phyloP scores from a whole-genome alignment of 352 stramenopile genomes.

The Salisapilia sapeloensis region DNA sequence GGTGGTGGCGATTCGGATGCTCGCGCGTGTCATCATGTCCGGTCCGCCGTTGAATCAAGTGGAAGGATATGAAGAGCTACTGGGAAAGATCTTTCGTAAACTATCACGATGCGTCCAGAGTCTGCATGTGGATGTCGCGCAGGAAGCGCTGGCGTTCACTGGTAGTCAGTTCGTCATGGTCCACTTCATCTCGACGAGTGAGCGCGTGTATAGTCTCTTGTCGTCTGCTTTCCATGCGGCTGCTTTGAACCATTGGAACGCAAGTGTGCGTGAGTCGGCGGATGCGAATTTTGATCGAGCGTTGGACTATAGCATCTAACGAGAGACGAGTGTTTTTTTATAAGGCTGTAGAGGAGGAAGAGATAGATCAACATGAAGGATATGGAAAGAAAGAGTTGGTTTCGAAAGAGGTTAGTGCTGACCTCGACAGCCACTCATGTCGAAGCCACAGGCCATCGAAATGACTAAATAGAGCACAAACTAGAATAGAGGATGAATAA shows the following conservation, averaged over 20 bases:
- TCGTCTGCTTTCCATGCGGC: conserved; percentile 47
- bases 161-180: conserved; percentile 65
- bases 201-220: conserved; percentile 44
- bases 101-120: conserved; percentile 42
- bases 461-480: conserved; percentile 79
- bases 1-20: conserved; percentile 60
- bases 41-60: conserved; percentile 38
- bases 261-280: conserved; percentile 37
- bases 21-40: conserved; percentile 74
- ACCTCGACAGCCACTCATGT: conserved; percentile 66
- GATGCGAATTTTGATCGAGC: conserved; percentile 59
- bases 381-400: neutral
- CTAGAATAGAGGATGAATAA: conserved; percentile 2
- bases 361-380: conserved; percentile 4
- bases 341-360: conserved; percentile 1
- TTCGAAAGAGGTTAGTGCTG: conserved; percentile 18
- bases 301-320: conserved; percentile 38
- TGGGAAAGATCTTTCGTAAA: conserved; percentile 29
- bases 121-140: conserved; percentile 45
- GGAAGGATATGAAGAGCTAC: conserved; percentile 12
- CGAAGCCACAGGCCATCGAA: conserved; percentile 76
- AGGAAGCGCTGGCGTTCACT: conserved; percentile 69
- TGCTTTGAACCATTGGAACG: conserved; percentile 50
- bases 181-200: conserved; percentile 50
- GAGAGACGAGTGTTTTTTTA: neutral